These are phyloP conservation scores for Plasmodium knowlesi DNA, from an alignment of 169 alveolate genomes.

Conservation along the genomic window DNA sequence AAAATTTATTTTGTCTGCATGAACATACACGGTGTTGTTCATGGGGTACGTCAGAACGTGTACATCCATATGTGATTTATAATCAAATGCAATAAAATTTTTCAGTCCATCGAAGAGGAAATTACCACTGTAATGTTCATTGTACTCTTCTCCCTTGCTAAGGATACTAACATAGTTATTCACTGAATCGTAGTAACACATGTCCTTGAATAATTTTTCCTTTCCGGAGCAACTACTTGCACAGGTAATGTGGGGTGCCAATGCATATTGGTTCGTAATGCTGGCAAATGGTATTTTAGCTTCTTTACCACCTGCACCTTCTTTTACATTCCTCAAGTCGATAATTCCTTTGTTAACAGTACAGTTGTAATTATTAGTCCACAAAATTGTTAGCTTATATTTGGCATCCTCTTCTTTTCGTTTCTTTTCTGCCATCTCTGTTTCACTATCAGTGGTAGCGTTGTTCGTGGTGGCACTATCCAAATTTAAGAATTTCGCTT, in stretches of 20 bases:
- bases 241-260: constrained; percentile 31
- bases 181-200: constrained; percentile 37
- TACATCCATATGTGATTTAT: background rate
- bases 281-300: constrained; percentile 12
- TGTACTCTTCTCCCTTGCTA: constrained; percentile 14
- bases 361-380: constrained; percentile 52
- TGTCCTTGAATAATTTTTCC: constrained; percentile 8
- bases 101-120: constrained; percentile 48
- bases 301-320: background rate
- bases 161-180: constrained; percentile 34
- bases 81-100: constrained; percentile 58
- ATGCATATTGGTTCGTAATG: background rate
- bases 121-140: background rate
- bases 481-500: constrained; percentile 21
- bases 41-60: constrained; percentile 51
- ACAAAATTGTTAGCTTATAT: background rate
- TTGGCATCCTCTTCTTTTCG: background rate
- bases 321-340: constrained; percentile 19
- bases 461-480: background rate
- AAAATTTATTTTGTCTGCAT: background rate
- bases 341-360: constrained; percentile 49
- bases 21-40: constrained; percentile 27
- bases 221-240: constrained; percentile 33
- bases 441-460: background rate
- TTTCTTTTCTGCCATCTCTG: background rate